Evolutionary conservation across 2,329 filamentous ascomycete species (phyloP), one percentile per base, ranked within the genome.

Genomic region (Fusarium oligoseptatum): DNA sequence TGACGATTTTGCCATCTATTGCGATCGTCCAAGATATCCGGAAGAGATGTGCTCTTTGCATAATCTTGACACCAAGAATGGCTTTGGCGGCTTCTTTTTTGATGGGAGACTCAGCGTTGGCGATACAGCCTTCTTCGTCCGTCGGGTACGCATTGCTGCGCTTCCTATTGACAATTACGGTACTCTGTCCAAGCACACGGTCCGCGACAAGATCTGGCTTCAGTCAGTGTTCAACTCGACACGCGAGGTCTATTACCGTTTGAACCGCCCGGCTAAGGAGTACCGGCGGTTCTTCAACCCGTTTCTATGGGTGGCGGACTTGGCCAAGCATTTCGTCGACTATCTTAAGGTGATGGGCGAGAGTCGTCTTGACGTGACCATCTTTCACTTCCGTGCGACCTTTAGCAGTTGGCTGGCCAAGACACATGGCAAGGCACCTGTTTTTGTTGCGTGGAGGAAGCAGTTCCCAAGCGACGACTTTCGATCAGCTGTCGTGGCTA

Each of bases 281-380:
- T 97, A 97, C 76, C 71, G 70, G 12, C 83, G 90, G 2, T 95
- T 92, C 75, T 88, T 92, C 68, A 58, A 82, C 0, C 87, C 89
- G 0, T 96, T 95, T 70, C 68, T 91, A 0, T 97, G 93, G 93
- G 81, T 95, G 1, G 92, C 90, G 0, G 87, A 92, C 62, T 83
- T 97, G 1, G 87, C 89, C 0, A 96, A 95, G 78, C 91, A 95
- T 76, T 87, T 93, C 27, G 86, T 95, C 1, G 92, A 95, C 71
- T 97, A 88, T 73, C 84, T 93, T 57, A 80, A 82, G 4, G 60
- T 79, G 11, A 81, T 84, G 67, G 74, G 80, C 3, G 73, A 80
- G 10, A 70, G 72, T 14, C 58, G 75, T 0, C 76, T 74, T 0
- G 78, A 77, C 2, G 87, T 93, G 2, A 81, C 82, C 0, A 83